Percentiles rank a stretch among this genome's conserved stretches.
Evolutionary conservation across 2,329 filamentous ascomycete genomes (phyloP).

Genomic region (Fusarium secorum): DNA sequence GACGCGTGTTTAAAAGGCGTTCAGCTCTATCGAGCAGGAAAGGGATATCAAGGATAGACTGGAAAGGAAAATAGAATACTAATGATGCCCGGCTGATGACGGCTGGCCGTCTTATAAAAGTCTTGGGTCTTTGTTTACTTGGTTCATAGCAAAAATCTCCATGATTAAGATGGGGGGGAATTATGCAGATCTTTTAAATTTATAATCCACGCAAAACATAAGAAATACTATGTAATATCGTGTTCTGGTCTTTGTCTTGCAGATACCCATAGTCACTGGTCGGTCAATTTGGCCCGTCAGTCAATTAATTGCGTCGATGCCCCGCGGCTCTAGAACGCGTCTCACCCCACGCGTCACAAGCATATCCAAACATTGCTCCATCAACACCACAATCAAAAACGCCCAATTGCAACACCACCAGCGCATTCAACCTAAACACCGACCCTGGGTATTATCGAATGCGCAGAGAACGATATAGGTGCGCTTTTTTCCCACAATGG

Average conservation of each 20-base stretch:
- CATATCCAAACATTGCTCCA: slow-evolving; percentile 34
- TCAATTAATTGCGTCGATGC: slow-evolving; percentile 22
- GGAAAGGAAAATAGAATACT: neutral
- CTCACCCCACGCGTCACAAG: slow-evolving; percentile 35
- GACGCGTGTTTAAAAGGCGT: neutral
- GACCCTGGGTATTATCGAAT: neutral
- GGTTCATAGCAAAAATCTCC: neutral
- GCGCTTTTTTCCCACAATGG: slow-evolving; percentile 41
- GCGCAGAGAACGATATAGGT: neutral
- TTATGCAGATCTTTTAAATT: neutral
- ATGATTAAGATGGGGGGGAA: fast-evolving
- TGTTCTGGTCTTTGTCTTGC: neutral
- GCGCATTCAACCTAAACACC: neutral
- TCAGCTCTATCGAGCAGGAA: neutral
- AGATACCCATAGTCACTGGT: neutral
- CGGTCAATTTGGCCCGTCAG: neutral
- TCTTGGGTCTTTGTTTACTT: neutral
- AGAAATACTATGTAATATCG: neutral
- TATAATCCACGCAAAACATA: fast-evolving
- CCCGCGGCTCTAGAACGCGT: slow-evolving; percentile 39
- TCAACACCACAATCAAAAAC: slow-evolving; percentile 28
- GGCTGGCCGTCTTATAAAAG: neutral
- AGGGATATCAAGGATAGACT: neutral
- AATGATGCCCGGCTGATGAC: neutral
- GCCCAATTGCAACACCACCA: neutral